Base-by-base conservation (phyloP, 768 basidiomycete genomes). In the Omphalotus guepiniiformis region DNA sequence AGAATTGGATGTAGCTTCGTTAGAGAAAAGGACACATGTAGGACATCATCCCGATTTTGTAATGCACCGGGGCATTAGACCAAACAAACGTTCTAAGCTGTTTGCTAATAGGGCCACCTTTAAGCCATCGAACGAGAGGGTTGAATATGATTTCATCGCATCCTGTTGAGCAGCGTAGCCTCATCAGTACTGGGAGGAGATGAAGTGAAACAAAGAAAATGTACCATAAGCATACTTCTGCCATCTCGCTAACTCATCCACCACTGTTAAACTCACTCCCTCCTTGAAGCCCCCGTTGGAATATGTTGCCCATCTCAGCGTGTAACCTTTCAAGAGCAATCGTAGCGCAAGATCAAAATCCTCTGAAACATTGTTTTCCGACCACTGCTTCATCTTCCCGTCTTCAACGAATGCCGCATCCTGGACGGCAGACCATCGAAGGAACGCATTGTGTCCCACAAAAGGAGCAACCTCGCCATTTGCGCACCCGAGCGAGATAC, bases 231-330 rank as follows among this genome's bases (percentile, higher is more conserved):
- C 74, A 49, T 76, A 76, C 53, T 93, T 95, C 55, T 93, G 89
- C 93, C 93, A 94, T 7, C 93, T 66, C 39, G 90, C 90, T 16
- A 95, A 64, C 63, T 95, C 93, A 63, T 95, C 92, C 22, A 90
- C 89, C 47, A 83, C 79, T 0, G 90, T 92, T 39, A 94, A 68
- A 4, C 82, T 84, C 18, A 94, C 92, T 47, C 92, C 92, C 58
- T 94, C 92, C 68, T 93, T 87, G 67, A 93, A 94, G 5, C 81
- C 86, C 28, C 89, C 83, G 27, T 86, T 73, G 1, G 80, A 83
- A 63, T 94, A 94, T 1, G 88, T 88, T 27, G 90, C 87, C 90
- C 87, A 85, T 11, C 85, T 75, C 52, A 89, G 73, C 47, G 79
- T 82, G 58, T 88, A 89, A 2, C 82, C 85, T 45, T 79, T 72